Conservation (phyloP, 768 basidiomycete species). For the Megacollybia marginata region DNA sequence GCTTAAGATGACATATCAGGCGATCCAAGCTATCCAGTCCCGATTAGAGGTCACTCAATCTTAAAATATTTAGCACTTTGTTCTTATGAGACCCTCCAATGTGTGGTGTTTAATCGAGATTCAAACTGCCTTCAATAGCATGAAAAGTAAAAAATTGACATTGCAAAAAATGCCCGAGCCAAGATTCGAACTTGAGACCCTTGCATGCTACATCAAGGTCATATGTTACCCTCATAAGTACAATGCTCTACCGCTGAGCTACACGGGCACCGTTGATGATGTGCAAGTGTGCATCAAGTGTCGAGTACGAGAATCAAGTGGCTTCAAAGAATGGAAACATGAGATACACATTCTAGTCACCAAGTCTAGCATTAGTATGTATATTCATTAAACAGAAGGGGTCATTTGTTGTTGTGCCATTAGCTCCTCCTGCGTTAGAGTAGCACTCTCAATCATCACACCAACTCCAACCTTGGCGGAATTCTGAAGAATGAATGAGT, state of each 20-base stretch:
- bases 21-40: neutral
- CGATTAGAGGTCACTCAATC: too few species aligned
- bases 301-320: neutral
- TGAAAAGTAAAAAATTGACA: too few species aligned
- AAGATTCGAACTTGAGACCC: constrained; percentile 53
- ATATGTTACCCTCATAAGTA: constrained; percentile 41
- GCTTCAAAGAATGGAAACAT: neutral
- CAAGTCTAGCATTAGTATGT: neutral
- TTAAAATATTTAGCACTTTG: too few species aligned
- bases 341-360: neutral
- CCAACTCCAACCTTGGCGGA: constrained; percentile 92
- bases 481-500: constrained; percentile 46
- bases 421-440: constrained; percentile 81
- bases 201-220: constrained; percentile 35
- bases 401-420: constrained; percentile 12
- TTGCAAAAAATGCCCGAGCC: constrained; percentile 41
- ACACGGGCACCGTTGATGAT: constrained; percentile 28
- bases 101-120: too few species aligned
- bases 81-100: too few species aligned
- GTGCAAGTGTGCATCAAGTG: neutral
- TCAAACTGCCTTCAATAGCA: too few species aligned
- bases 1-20: constrained; percentile 2
- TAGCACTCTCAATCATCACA: constrained; percentile 92
- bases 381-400: neutral
- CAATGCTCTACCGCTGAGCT: constrained; percentile 56